These are phyloP conservation scores for Paxillus rubicundulus DNA, from an alignment of 768 basidiomycete species.

Conservation along the genomic window DNA sequence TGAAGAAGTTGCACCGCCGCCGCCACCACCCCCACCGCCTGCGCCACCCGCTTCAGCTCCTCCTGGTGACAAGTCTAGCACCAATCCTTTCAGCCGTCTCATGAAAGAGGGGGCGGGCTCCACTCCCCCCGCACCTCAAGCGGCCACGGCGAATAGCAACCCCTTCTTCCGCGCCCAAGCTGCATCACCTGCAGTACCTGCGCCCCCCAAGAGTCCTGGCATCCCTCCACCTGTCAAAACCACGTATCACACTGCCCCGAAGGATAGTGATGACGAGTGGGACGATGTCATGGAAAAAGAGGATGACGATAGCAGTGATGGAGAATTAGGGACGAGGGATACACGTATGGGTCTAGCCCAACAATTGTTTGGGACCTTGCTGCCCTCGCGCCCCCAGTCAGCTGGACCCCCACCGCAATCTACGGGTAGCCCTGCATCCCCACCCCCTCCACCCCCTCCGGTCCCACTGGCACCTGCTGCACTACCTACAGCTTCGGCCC, in stretches of 20 bases:
- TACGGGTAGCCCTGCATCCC: constrained; percentile 23
- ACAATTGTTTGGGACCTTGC: constrained; percentile 71
- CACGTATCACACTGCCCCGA: constrained; percentile 61
- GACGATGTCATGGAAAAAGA: constrained; percentile 76
- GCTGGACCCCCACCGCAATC: constrained; percentile 41
- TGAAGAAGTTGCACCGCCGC: constrained; percentile 29
- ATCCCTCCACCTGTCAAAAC: constrained; percentile 50
- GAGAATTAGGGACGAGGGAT: constrained; percentile 67
- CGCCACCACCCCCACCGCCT: constrained; percentile 35
- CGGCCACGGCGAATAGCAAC: constrained; percentile 50
- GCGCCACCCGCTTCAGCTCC: constrained; percentile 29
- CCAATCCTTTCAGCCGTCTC: constrained; percentile 79
- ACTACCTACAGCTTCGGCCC: constrained; percentile 36
- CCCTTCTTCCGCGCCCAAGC: constrained; percentile 68
- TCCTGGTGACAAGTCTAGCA: constrained; percentile 49
- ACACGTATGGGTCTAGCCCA: constrained; percentile 72
- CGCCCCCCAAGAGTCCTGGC: constrained; percentile 35
- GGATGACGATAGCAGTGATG: constrained; percentile 71
- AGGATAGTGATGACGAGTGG: constrained; percentile 75
- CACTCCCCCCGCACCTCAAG: constrained; percentile 17
- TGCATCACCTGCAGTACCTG: constrained; percentile 34
- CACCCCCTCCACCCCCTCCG: constrained; percentile 37
- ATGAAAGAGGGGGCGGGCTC: constrained; percentile 42
- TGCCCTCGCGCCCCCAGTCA: constrained; percentile 58
- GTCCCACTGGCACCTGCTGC: constrained; percentile 36